These are phyloP conservation scores for Phascolomyces articulosus DNA, from an alignment of 371 early-diverging fungal genomes.

Conservation along the genomic window DNA sequence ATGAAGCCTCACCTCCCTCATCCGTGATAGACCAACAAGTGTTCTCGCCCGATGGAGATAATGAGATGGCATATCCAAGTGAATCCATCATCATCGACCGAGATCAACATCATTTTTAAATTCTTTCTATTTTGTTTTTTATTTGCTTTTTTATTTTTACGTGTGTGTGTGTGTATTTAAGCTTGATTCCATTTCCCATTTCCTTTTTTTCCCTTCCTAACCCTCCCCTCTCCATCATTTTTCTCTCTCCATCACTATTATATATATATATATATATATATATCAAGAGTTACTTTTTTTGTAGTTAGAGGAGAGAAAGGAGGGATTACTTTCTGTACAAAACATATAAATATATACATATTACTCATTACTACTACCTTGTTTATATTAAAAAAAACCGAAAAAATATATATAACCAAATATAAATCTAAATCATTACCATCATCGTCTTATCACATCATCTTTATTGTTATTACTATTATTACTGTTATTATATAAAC, in stretches of 20 bases:
- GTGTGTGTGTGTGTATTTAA: neutral
- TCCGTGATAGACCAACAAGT: slow-evolving; percentile 27
- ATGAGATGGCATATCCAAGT: slow-evolving; percentile 56
- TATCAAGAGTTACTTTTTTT: no score
- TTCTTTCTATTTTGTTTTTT: neutral
- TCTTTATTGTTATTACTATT: no score
- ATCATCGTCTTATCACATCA: no score
- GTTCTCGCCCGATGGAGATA: slow-evolving; percentile 67
- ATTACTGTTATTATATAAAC: neutral
- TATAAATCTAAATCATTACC: neutral
- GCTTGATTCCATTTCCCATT: neutral
- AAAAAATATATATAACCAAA: neutral
- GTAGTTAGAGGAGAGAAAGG: no score
- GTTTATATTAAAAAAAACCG: no score
- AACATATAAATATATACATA: no score
- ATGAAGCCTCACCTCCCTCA: neutral
- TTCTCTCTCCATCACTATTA: no score
- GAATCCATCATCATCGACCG: slow-evolving; percentile 39
- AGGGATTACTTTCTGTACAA: no score
- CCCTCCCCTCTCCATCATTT: no score
- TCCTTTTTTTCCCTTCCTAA: no score
- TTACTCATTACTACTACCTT: no score
- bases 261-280: no score
- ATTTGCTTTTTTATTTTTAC: neutral
- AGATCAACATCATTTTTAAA: slow-evolving; percentile 6